These are phyloP conservation scores for Podaxis sp. DNA, from an alignment of 768 basidiomycete genomes.

Conservation along the genomic window DNA sequence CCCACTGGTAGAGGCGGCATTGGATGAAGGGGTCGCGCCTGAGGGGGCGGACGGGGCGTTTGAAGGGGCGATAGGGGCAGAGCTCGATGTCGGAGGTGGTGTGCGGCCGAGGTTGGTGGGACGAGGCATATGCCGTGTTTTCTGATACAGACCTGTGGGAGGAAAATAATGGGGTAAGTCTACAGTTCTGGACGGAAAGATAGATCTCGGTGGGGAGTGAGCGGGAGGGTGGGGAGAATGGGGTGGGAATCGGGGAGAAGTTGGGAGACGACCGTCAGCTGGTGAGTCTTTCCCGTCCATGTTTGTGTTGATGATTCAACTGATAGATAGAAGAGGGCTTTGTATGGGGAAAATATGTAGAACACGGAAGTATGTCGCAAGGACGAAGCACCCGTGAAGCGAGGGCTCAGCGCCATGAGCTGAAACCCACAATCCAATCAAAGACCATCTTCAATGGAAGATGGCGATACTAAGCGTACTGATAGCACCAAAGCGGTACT, in stretches of 20 bases:
- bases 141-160: slow-evolving; percentile 77
- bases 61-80: slow-evolving; percentile 6
- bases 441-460: background rate
- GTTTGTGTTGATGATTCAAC: background rate
- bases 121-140: slow-evolving; percentile 75
- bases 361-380: slow-evolving; percentile 7
- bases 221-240: slow-evolving; percentile 14
- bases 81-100: slow-evolving; percentile 24
- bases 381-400: slow-evolving; percentile 22
- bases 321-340: slow-evolving; percentile 12
- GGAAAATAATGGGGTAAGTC: slow-evolving; percentile 23
- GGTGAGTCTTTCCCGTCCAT: slow-evolving; percentile 13
- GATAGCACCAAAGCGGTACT: slow-evolving; percentile 12
- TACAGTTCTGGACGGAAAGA: slow-evolving; percentile 27
- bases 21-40: slow-evolving; percentile 7
- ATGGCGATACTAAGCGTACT: slow-evolving; percentile 4
- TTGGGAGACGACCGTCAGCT: slow-evolving; percentile 10
- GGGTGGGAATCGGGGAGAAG: slow-evolving; percentile 18
- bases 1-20: slow-evolving; percentile 1
- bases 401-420: background rate
- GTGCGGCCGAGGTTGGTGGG: slow-evolving; percentile 57
- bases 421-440: slow-evolving; percentile 13
- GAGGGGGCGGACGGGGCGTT: slow-evolving; percentile 13
- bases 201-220: slow-evolving; percentile 19
- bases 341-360: slow-evolving; percentile 8